Base-by-base conservation (phyloP, 2,329 filamentous ascomycete genomes). In the Aureobasidium sp. region DNA sequence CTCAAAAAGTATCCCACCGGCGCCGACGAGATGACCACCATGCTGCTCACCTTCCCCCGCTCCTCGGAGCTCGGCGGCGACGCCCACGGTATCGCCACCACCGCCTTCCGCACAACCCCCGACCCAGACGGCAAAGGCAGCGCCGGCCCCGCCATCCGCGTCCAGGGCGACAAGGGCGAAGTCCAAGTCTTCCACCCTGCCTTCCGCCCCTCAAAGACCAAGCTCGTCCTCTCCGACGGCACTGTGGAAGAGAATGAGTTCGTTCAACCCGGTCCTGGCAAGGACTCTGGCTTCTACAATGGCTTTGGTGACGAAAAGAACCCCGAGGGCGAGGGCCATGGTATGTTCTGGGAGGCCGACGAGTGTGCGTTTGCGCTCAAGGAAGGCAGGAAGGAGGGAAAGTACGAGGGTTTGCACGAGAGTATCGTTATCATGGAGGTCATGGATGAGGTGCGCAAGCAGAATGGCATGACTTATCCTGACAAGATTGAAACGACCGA, bases 291-390 rank as follows among this genome's bases (percentile, higher is more conserved):
- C 7, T 79, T 75, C 74, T 70, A 72, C 66, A 79, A 79, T 60
- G 77, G 77, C 31, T 79, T 79, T 60, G 74, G 73, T 17, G 72
- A 69, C 42, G 64, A 64, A 27, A 69, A 66, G 58, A 70, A 77
- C 33, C 75, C 81, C 61, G 82, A 84, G 29, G 81, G 78, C 15
- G 74, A 78, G 66, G 90, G 89, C 11, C 86, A 90, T 65, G 90
- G 90, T 53, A 94, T 95, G 89, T 94, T 90, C 75, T 93, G 87
- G 87, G 88, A 92, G 72, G 89, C 89, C 1, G 89, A 92, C 71
- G 89, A 90, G 77, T 87, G 84, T 65, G 89, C 86, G 29, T 79
- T 85, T 47, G 89, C 87, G 65, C 70, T 95, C 61, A 79, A 87
- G 45, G 90, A 94, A 70, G 89, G 90, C 23, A 84, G 84, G 74